A percentile compares a stretch with the other conserved stretches of the same genome.
These are phyloP conservation scores for Leishmania guyanensis DNA, from an alignment of 208 protist species.

Conservation along the genomic window DNA sequence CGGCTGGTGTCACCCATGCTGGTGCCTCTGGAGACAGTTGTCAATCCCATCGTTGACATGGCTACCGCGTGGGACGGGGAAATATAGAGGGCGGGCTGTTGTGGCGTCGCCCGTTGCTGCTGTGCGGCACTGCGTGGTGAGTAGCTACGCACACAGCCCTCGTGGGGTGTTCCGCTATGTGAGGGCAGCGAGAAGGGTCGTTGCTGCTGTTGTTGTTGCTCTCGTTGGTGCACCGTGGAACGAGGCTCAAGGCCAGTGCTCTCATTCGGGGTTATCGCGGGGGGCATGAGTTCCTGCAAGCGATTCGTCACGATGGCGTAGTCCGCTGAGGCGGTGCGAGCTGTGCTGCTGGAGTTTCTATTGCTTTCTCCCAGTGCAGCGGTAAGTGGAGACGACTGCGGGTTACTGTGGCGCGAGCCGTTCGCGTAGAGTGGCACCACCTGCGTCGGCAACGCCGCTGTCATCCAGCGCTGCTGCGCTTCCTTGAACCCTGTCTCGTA, in stretches of 20 bases:
- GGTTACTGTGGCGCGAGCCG: not conserved
- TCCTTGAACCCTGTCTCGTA: not conserved
- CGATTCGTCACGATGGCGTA: not conserved
- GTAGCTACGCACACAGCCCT: not conserved
- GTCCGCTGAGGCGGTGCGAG: not conserved
- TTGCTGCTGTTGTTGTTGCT: not conserved
- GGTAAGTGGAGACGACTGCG: not conserved
- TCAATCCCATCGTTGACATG: not conserved
- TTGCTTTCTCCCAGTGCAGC: not conserved
- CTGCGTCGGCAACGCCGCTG: not conserved
- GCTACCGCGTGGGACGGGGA: not conserved
- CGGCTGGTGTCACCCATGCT: not conserved
- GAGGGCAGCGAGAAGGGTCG: not conserved
- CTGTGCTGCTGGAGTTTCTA: not conserved
- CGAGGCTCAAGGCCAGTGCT: not conserved
- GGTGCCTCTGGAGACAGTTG: not conserved
- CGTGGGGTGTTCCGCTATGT: not conserved
- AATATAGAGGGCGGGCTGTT: not conserved
- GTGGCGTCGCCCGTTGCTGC: not conserved
- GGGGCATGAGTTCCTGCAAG: not conserved
- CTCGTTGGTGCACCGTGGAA: not conserved
- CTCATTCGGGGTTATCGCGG: not conserved
- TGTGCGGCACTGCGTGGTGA: not conserved
- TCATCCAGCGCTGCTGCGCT: conserved; percentile 1
- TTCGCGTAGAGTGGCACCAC: not conserved